These are phyloP conservation scores for Tolypocladium pustulatum DNA, from an alignment of 2,329 filamentous ascomycete species.

Conservation along the genomic window DNA sequence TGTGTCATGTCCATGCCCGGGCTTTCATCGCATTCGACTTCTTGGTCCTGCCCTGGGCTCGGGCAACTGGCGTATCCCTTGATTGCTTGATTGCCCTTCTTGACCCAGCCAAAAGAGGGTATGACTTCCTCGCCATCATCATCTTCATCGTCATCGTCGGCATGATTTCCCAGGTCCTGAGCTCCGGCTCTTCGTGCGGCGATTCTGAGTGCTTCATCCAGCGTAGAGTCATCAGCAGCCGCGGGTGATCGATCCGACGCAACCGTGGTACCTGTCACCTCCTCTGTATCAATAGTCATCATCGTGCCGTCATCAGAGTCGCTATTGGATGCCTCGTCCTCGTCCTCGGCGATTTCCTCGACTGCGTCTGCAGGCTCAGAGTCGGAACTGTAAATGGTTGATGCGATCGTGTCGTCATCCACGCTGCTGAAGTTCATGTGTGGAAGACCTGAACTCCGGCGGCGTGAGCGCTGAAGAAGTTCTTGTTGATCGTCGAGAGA, in stretches of 20 bases:
- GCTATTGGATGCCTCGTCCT: conserved; percentile 33
- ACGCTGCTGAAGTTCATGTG: conserved; percentile 54
- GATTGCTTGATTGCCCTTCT: conserved; percentile 33
- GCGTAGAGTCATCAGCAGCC: conserved; percentile 53
- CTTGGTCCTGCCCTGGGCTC: conserved; percentile 4
- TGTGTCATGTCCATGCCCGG: conserved; percentile 42
- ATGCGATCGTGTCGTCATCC: conserved; percentile 59
- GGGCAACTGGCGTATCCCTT: conserved; percentile 30
- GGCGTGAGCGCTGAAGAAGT: conserved; percentile 43
- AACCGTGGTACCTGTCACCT: conserved; percentile 59
- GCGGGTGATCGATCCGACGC: conserved; percentile 49
- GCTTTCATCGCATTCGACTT: conserved; percentile 12
- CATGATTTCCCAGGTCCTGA: conserved; percentile 45
- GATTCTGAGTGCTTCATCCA: conserved; percentile 69
- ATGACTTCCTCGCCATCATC: conserved; percentile 60
- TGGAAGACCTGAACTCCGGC: conserved; percentile 58
- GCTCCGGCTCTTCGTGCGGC: conserved; percentile 69
- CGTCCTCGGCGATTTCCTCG: conserved; percentile 44
- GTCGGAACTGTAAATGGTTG: conserved; percentile 66
- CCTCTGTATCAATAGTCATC: conserved; percentile 74
- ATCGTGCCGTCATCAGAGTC: conserved; percentile 68
- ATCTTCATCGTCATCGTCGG: conserved; percentile 25
- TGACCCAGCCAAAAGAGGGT: conserved; percentile 66
- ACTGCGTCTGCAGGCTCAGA: conserved; percentile 46
- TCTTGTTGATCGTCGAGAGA: conserved; percentile 57